These are phyloP conservation scores for Alternaria sp. DNA, from an alignment of 2,329 filamentous ascomycete species.

Conservation along the genomic window DNA sequence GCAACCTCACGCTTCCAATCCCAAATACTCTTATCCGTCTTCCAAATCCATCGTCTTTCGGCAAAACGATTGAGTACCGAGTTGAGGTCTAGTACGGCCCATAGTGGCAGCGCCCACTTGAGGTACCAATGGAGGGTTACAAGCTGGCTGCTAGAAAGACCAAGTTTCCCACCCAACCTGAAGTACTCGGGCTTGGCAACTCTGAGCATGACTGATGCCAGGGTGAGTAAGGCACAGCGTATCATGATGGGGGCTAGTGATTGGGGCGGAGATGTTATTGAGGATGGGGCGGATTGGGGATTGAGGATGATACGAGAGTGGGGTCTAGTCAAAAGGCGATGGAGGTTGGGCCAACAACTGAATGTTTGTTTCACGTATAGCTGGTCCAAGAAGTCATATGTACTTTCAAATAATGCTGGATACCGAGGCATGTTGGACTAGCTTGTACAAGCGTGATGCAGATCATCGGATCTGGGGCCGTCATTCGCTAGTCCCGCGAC, in stretches of 20 bases:
- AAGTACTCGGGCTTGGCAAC: constrained; percentile 30
- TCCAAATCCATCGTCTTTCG: constrained; percentile 53
- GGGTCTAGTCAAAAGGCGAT: background rate
- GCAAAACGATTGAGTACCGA: constrained; percentile 42
- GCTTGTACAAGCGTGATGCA: constrained; percentile 5
- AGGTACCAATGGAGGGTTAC: constrained; percentile 33
- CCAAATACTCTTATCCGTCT: constrained; percentile 40
- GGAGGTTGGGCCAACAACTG: background rate
- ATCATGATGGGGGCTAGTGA: constrained; percentile 26
- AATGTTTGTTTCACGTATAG: background rate
- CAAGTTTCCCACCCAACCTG: constrained; percentile 26
- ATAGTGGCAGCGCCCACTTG: constrained; percentile 39
- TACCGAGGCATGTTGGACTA: constrained; percentile 3
- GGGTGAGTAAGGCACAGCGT: constrained; percentile 28
- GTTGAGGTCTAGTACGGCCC: constrained; percentile 38
- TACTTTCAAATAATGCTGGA: background rate
- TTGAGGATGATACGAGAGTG: constrained; percentile 6
- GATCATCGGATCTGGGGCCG: constrained; percentile 13
- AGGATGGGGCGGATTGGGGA: constrained; percentile 6
- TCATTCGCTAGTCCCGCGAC: constrained; percentile 15
- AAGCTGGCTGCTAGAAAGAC: constrained; percentile 37
- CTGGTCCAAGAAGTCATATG: background rate
- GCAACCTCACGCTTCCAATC: constrained; percentile 45
- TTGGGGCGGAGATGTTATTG: constrained; percentile 7
- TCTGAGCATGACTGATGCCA: constrained; percentile 29